Conservation (phyloP, 2,329 filamentous ascomycete species). For the Xylaria multiplex region DNA sequence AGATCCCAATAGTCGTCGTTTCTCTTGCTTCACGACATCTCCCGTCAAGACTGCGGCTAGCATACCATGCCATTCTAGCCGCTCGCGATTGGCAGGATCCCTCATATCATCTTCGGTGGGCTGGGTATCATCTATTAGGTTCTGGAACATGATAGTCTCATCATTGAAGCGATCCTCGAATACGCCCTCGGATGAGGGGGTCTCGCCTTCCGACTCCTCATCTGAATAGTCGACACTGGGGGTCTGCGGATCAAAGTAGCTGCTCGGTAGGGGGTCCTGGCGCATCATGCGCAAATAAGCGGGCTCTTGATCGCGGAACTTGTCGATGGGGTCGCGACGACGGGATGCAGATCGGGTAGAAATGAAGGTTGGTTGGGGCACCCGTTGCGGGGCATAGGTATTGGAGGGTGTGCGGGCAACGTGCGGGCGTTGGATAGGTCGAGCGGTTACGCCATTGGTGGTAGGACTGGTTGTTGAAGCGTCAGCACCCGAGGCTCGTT, state of each 20-base stretch:
- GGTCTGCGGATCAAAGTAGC: constrained; percentile 80
- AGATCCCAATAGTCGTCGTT: constrained; percentile 90
- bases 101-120: constrained; percentile 90
- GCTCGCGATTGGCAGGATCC: constrained; percentile 86
- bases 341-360: constrained; percentile 56
- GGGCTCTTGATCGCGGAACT: constrained; percentile 83
- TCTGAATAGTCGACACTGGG: constrained; percentile 75
- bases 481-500: constrained; percentile 52
- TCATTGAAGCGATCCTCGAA: constrained; percentile 91
- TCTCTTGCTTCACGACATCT: constrained; percentile 97
- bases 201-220: constrained; percentile 90
- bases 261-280: constrained; percentile 69
- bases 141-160: constrained; percentile 89
- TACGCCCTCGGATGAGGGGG: constrained; percentile 83
- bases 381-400: constrained; percentile 77
- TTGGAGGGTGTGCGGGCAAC: constrained; percentile 79
- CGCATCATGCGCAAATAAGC: constrained; percentile 93
- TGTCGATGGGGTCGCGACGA: constrained; percentile 59
- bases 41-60: constrained; percentile 93
- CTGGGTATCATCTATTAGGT: constrained; percentile 76
- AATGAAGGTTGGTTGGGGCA: constrained; percentile 55
- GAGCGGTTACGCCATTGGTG: constrained; percentile 50
- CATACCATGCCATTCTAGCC: constrained; percentile 98
- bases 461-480: constrained; percentile 44
- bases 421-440: constrained; percentile 73